These are phyloP conservation scores for Hypoxylon fuscum DNA, from an alignment of 495 filamentous ascomycete genomes.

Conservation along the genomic window DNA sequence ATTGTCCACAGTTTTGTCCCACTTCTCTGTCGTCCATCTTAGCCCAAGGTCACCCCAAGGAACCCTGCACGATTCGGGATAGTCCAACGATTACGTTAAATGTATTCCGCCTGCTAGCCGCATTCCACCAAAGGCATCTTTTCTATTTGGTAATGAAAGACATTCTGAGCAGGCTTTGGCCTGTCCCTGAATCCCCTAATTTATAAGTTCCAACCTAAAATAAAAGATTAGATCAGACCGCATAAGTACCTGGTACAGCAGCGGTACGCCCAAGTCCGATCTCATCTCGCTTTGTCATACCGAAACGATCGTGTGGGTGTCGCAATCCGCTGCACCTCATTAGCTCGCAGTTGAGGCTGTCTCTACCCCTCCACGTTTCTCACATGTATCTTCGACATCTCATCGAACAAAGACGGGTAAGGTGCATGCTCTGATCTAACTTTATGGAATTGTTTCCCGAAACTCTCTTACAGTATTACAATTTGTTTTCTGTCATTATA, in stretches of 20 bases:
- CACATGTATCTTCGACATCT: constrained; percentile 24
- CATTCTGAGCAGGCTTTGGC: constrained; percentile 35
- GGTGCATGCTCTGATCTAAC: constrained; percentile 34
- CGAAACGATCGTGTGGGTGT: constrained; percentile 1
- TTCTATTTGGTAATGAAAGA: constrained; percentile 61
- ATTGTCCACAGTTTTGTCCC: constrained; percentile 6
- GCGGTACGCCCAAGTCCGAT: constrained; percentile 19
- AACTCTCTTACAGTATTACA: constrained; percentile 35
- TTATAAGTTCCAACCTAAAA: constrained; percentile 24
- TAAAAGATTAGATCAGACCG: constrained; percentile 31
- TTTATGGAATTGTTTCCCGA: constrained; percentile 33
- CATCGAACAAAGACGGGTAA: constrained; percentile 23
- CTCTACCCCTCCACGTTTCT: constrained; percentile 12
- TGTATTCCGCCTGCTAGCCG: constrained; percentile 52
- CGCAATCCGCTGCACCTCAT: constrained; percentile 17
- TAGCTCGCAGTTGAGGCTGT: constrained; percentile 39
- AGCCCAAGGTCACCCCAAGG: constrained; percentile 15
- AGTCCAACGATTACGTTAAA: constrained; percentile 62
- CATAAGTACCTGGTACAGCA: constrained; percentile 30
- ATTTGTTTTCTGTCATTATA: constrained; percentile 42
- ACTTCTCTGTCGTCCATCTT: constrained; percentile 22
- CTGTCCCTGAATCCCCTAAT: constrained; percentile 34
- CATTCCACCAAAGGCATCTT: constrained; percentile 44
- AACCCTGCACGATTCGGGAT: constrained; percentile 52
- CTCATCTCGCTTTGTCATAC: constrained; percentile 30